Evolutionary conservation across 495 filamentous ascomycete species (phyloP).

Genomic region (Penicillium desertorum): DNA sequence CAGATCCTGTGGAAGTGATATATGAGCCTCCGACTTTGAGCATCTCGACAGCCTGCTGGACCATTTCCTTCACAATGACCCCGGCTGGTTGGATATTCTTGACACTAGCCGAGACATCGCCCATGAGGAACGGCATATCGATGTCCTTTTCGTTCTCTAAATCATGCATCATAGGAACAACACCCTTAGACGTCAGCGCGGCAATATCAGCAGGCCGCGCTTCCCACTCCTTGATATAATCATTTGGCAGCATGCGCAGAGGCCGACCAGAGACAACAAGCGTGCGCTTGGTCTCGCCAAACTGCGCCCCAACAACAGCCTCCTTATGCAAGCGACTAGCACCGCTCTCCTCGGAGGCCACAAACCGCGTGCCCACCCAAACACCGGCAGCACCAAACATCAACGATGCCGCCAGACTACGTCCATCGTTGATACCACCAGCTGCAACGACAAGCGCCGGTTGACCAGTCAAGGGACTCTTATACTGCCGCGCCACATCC

Average conservation of each 20-base stretch:
- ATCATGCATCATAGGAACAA: constrained; percentile 79
- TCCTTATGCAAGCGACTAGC: constrained; percentile 77
- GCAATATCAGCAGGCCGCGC: constrained; percentile 66
- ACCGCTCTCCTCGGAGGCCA: constrained; percentile 73
- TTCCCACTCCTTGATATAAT: constrained; percentile 80
- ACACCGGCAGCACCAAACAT: constrained; percentile 74
- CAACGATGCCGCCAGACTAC: constrained; percentile 66
- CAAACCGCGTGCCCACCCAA: constrained; percentile 85
- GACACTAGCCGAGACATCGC: constrained; percentile 82
- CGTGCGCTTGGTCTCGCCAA: constrained; percentile 73
- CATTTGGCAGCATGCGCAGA: constrained; percentile 75
- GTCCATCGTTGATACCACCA: constrained; percentile 70
- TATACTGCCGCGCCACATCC: constrained; percentile 65
- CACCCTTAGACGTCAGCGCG: constrained; percentile 66
- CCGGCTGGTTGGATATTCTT: constrained; percentile 72
- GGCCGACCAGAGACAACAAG: constrained; percentile 78
- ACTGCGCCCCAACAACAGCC: constrained; percentile 71
- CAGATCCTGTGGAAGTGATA: constrained; percentile 22
- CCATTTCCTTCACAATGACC: constrained; percentile 82
- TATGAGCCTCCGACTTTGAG: constrained; percentile 50
- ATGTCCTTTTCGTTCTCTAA: constrained; percentile 73
- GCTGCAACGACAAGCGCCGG: constrained; percentile 71
- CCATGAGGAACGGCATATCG: constrained; percentile 86
- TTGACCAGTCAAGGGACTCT: constrained; percentile 52
- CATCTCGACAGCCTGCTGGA: constrained; percentile 71